Percentiles rank a stretch among this genome's conserved stretches.
phyloP scores from a whole-genome alignment of 768 basidiomycete species.

The Cystoderma amianthinum region DNA sequence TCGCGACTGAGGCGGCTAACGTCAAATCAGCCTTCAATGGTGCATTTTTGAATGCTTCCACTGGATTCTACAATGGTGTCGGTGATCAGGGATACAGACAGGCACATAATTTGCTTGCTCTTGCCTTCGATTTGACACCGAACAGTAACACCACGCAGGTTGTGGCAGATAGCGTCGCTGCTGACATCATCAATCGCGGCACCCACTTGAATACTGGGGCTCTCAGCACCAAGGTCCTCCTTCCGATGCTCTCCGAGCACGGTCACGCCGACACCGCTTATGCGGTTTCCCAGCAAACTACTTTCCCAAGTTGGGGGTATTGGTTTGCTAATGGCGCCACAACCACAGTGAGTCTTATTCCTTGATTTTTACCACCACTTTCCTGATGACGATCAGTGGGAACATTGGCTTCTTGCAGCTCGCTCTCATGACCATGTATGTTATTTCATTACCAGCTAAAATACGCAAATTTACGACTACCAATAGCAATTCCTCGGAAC shows the following conservation, averaged over 20 bases:
- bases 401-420: conserved; percentile 20
- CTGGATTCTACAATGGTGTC: conserved; percentile 15
- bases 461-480: neutral
- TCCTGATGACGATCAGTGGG: conserved; percentile 22
- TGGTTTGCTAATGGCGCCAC: conserved; percentile 22
- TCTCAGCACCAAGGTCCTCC: conserved; percentile 16
- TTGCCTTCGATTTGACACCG: conserved; percentile 15
- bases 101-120: conserved; percentile 19
- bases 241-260: conserved; percentile 15
- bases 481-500: conserved; percentile 21
- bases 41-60: conserved; percentile 13
- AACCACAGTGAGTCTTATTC: conserved; percentile 13
- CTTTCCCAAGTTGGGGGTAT: conserved; percentile 22
- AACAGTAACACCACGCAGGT: conserved; percentile 13
- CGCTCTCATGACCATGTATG: conserved; percentile 23
- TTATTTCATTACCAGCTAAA: neutral
- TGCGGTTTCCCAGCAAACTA: conserved; percentile 17
- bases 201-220: conserved; percentile 18
- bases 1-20: conserved; percentile 14
- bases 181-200: conserved; percentile 13
- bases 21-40: conserved; percentile 19
- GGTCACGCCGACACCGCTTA: conserved; percentile 16
- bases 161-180: conserved; percentile 17
- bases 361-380: too few relatives aligned
- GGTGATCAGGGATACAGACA: conserved; percentile 21